phyloP scores from a whole-genome alignment of 2,329 filamentous ascomycete genomes.

The Colletotrichum scovillei region DNA sequence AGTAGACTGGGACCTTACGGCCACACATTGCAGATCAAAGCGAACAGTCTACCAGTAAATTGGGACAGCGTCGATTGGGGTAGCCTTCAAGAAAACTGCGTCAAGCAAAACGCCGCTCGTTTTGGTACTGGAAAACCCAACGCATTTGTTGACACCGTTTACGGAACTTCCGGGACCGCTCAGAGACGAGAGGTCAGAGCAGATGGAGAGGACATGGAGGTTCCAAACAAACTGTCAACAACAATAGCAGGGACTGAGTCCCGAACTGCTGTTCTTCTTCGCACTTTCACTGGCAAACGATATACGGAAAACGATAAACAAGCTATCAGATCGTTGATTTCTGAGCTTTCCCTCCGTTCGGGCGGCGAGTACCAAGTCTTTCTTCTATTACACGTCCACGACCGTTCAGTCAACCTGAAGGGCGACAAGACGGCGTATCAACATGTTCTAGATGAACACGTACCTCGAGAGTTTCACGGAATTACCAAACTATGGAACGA shows the following conservation, averaged over 20 bases:
- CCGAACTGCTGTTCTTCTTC: slow-evolving; percentile 79
- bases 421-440: slow-evolving; percentile 68
- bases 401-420: slow-evolving; percentile 67
- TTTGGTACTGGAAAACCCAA: slow-evolving; percentile 62
- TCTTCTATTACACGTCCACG: slow-evolving; percentile 82
- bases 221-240: neutral
- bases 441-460: slow-evolving; percentile 67
- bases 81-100: slow-evolving; percentile 73
- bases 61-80: slow-evolving; percentile 80
- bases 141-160: slow-evolving; percentile 54
- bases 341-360: slow-evolving; percentile 79
- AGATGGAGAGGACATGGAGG: neutral
- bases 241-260: neutral
- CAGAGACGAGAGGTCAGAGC: neutral
- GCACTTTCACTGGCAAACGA: slow-evolving; percentile 78
- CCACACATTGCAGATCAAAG: slow-evolving; percentile 59
- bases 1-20: slow-evolving; percentile 78
- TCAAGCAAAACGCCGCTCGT: slow-evolving; percentile 73
- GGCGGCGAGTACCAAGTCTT: slow-evolving; percentile 86
- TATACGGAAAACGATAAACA: slow-evolving; percentile 86
- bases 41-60: slow-evolving; percentile 56
- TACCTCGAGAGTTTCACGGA: slow-evolving; percentile 76
- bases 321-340: slow-evolving; percentile 81
- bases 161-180: slow-evolving; percentile 5
- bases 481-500: slow-evolving; percentile 83